Conservation (phyloP, 257 asterid genomes). For the Ilex asprella region DNA sequence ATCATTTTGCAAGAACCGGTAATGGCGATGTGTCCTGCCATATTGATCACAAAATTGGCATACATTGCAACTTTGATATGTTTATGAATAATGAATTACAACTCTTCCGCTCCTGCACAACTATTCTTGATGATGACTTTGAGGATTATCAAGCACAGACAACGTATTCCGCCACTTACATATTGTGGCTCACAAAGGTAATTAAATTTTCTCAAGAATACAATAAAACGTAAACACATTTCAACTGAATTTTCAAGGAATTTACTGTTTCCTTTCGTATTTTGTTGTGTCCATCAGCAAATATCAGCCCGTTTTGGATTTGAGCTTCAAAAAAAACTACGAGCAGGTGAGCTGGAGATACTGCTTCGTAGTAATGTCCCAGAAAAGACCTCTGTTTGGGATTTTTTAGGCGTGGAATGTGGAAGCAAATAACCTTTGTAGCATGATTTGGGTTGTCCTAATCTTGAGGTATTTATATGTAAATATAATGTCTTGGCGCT, state of each 20-base stretch:
- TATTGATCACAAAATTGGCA: slow-evolving; percentile 14
- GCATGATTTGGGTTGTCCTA: not conserved
- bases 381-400: slow-evolving; percentile 55
- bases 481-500: no score
- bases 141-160: slow-evolving; percentile 83
- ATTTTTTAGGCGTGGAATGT: slow-evolving; percentile 19
- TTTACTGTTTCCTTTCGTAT: not conserved
- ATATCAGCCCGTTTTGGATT: slow-evolving; percentile 32
- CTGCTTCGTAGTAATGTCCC: slow-evolving; percentile 31
- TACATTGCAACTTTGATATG: slow-evolving; percentile 15
- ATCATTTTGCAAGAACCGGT: slow-evolving; percentile 25
- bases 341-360: slow-evolving; percentile 27
- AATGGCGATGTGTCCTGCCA: slow-evolving; percentile 9
- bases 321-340: slow-evolving; percentile 39
- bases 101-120: slow-evolving; percentile 43
- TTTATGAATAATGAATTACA: slow-evolving; percentile 45
- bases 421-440: slow-evolving; percentile 2
- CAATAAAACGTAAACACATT: not conserved
- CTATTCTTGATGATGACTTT: slow-evolving; percentile 50
- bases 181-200: slow-evolving; percentile 82
- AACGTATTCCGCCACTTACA: slow-evolving; percentile 60
- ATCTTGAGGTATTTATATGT: no score
- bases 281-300: slow-evolving; percentile 35
- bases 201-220: not conserved
- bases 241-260: not conserved